Conservation (phyloP, 345 rosid species). For the Zanthoxylum bungeanum region DNA sequence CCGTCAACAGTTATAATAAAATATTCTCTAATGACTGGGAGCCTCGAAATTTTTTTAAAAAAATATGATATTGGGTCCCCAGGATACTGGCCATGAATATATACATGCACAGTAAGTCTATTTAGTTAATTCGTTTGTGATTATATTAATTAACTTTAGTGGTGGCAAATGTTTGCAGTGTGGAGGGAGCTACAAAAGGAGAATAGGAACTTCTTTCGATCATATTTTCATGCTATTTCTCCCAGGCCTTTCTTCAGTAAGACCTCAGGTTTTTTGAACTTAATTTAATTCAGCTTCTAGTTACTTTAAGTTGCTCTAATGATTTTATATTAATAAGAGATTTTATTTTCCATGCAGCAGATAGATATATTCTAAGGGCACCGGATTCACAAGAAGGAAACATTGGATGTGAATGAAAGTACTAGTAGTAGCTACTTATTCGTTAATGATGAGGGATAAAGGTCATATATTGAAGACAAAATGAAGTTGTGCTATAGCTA, state of each 20-base stretch:
- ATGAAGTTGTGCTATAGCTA: neutral
- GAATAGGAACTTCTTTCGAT: slow-evolving; percentile 65
- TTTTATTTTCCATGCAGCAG: slow-evolving; percentile 23
- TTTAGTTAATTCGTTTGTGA: neutral
- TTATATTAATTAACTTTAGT: too few relatives aligned
- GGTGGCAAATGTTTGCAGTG: slow-evolving; percentile 36
- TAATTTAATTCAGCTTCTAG: neutral
- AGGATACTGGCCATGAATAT: too few relatives aligned
- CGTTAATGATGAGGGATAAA: neutral
- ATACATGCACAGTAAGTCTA: neutral
- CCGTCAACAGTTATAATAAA: too few relatives aligned
- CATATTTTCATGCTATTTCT: slow-evolving; percentile 38
- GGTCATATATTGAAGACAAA: neutral
- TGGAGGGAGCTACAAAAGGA: slow-evolving; percentile 77
- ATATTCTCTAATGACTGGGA: too few relatives aligned
- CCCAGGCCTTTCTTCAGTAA: slow-evolving; percentile 40
- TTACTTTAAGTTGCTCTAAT: neutral
- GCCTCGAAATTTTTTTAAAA: too few relatives aligned
- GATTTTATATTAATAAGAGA: too few relatives aligned
- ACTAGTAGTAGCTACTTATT: neutral
- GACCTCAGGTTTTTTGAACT: slow-evolving; percentile 5
- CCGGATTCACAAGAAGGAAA: slow-evolving; percentile 31
- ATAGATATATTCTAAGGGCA: slow-evolving; percentile 28
- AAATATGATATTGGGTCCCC: too few relatives aligned
- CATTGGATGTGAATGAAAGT: slow-evolving; percentile 24